phyloP scores from a whole-genome alignment of 352 stramenopile genomes.

The Thalassiosira exigua region DNA sequence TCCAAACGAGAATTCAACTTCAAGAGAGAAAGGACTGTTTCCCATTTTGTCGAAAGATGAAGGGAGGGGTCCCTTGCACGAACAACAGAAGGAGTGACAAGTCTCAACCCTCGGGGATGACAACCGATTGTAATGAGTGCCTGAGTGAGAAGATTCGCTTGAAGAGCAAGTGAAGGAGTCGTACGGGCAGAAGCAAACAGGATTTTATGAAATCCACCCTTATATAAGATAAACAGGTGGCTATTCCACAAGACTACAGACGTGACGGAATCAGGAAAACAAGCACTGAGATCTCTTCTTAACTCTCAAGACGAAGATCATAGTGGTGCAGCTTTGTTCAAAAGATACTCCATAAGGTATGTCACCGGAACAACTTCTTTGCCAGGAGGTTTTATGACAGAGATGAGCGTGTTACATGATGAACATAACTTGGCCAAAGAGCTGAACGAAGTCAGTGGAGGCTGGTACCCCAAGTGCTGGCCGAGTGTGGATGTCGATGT shows the following conservation, averaged over 20 bases:
- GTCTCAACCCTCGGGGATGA: too few relatives aligned
- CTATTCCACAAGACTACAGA: constrained; percentile 38
- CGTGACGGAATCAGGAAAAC: constrained; percentile 30
- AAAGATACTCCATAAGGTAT: constrained; percentile 40
- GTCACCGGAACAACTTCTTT: constrained; percentile 17
- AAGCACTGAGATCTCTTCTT: constrained; percentile 3
- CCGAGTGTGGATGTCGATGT: constrained; percentile 23
- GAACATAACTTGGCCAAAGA: constrained; percentile 26
- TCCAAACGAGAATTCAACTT: constrained; percentile 34
- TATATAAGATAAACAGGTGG: constrained; percentile 46
- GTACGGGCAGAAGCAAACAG: too few relatives aligned
- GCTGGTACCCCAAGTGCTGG: constrained; percentile 39
- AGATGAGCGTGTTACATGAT: constrained; percentile 24
- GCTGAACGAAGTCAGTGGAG: constrained; percentile 19
- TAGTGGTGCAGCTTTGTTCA: constrained; percentile 4
- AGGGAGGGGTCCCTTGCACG: too few relatives aligned
- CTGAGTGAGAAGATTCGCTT: too few relatives aligned
- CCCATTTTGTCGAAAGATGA: too few relatives aligned
- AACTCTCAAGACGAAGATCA: background rate
- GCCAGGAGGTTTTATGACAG: constrained; percentile 18
- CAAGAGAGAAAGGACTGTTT: constrained; percentile 37
- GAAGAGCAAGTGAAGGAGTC: too few relatives aligned
- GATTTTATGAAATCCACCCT: too few relatives aligned
- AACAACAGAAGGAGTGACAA: too few relatives aligned
- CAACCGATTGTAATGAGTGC: too few relatives aligned